A percentile compares a stretch with the other conserved stretches of the same genome.
These are phyloP conservation scores for Populus hybrid DNA, from an alignment of 441 rosid species.

Conservation along the genomic window DNA sequence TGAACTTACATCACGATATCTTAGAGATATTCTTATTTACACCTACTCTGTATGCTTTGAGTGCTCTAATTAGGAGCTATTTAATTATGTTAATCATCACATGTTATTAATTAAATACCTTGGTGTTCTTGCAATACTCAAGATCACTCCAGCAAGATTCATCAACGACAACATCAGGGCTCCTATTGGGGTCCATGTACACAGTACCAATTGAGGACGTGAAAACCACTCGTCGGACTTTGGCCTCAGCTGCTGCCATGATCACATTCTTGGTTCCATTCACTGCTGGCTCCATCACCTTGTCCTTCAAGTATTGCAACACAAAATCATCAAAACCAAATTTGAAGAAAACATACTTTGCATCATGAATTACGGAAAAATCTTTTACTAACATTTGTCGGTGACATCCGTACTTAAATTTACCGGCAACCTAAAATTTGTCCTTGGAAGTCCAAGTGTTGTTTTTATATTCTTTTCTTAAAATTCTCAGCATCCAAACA, in stretches of 20 bases:
- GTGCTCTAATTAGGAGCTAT: too few species aligned
- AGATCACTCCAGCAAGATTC: conserved; percentile 95
- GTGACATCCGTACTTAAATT: too few species aligned
- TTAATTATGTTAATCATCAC: not conserved
- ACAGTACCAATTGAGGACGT: conserved; percentile 90
- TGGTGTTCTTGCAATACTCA: conserved; percentile 84
- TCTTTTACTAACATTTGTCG: too few species aligned
- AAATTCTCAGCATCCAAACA: conserved; percentile 25
- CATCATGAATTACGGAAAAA: too few species aligned
- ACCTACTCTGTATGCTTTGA: too few species aligned
- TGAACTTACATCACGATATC: too few species aligned
- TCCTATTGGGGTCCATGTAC: conserved; percentile 80
- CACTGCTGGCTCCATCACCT: conserved; percentile 90
- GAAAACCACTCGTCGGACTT: conserved; percentile 77
- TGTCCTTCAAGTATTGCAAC: conserved; percentile 41
- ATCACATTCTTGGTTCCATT: conserved; percentile 39
- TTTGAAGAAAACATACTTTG: not conserved
- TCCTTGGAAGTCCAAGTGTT: too few species aligned
- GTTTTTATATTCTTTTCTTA: not conserved
- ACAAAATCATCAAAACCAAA: not conserved
- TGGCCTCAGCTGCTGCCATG: conserved; percentile 71
- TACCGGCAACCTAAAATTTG: too few species aligned
- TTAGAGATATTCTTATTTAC: too few species aligned
- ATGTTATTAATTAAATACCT: conserved; percentile 31
- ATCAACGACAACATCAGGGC: conserved; percentile 65